Base-by-base conservation (phyloP, 306 rosid species). In the Trifolium fragiferum region DNA sequence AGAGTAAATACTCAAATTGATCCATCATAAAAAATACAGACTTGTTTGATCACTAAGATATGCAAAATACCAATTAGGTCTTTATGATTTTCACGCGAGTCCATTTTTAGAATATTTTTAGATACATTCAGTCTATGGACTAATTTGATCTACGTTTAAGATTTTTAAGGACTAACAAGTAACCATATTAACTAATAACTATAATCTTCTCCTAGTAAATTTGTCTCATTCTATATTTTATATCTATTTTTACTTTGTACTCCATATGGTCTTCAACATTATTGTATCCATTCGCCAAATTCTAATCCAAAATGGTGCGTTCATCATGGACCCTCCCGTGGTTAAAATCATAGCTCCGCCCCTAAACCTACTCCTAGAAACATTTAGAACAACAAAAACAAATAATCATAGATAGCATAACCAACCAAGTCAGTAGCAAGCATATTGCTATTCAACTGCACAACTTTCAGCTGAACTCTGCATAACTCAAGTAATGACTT, bases 371-470 rank as follows among this genome's bases (percentile, higher is more conserved):
- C 63, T 1, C 67, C 2, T 37, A 35, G 57, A 61, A 55, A 66
- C 16, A 4, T 6, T 50, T 23, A 71, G 1, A 72, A 67, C 4
- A 40, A 60, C 30, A 40, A 35, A 6, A 30, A 4, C 6, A 21
- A 10, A 11, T 27, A 51, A 68, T 10, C 49, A n/a, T 23, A 12
- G 51, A 65, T 27, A 20, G 38, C 49, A 82, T 60, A 83, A 89
- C 97, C 25, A 72, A 94, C 99, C 99, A 92, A 79, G 70, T 90
- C 93, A 53, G 87, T 75, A 44, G 82, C 73, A 49, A 82, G 78
- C 97, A 91, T 90, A 68, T 86, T 90, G 84, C 88, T 82, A 19
- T 89, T 88, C 89, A 94, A 80, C 84, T 90, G 99, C 19, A 81
- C 92, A 82, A 76, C 97, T 87, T 88, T 92, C 82, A 94, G 58